Percentiles rank a stretch among this genome's conserved stretches.
These are phyloP conservation scores for Gynostemma pentaphyllum DNA, from an alignment of 306 rosid species.

Conservation along the genomic window DNA sequence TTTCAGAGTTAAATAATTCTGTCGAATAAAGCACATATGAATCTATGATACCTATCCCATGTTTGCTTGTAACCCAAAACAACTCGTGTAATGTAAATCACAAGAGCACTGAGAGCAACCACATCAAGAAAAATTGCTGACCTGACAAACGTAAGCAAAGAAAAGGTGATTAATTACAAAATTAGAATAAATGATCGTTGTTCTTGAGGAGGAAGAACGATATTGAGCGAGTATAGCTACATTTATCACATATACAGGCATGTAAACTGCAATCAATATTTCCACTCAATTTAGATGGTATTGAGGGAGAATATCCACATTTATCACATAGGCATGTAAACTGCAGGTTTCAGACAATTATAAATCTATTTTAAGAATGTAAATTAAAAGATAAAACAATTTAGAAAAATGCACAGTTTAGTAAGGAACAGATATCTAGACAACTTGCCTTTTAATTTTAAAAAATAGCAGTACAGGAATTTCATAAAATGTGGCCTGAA, in stretches of 20 bases:
- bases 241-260: too few species aligned
- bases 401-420: slow-evolving; percentile 5
- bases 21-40: neutral
- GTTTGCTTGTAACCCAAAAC: slow-evolving; percentile 96
- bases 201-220: neutral
- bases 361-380: neutral
- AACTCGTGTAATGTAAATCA: slow-evolving; percentile 66
- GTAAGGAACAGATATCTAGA: neutral
- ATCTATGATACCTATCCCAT: slow-evolving; percentile 73
- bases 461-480: too few species aligned
- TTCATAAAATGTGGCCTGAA: neutral
- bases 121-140: slow-evolving; percentile 84
- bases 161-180: neutral
- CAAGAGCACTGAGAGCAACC: slow-evolving; percentile 73
- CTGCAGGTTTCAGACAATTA: neutral
- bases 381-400: neutral
- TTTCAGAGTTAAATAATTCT: neutral
- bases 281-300: neutral
- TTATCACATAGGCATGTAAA: neutral
- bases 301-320: neutral
- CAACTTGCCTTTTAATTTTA: too few species aligned
- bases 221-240: too few species aligned
- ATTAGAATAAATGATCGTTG: neutral
- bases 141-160: slow-evolving; percentile 22
- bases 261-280: neutral